Conservation (phyloP, 441 rosid genomes). For the Jatropha podagrica region DNA sequence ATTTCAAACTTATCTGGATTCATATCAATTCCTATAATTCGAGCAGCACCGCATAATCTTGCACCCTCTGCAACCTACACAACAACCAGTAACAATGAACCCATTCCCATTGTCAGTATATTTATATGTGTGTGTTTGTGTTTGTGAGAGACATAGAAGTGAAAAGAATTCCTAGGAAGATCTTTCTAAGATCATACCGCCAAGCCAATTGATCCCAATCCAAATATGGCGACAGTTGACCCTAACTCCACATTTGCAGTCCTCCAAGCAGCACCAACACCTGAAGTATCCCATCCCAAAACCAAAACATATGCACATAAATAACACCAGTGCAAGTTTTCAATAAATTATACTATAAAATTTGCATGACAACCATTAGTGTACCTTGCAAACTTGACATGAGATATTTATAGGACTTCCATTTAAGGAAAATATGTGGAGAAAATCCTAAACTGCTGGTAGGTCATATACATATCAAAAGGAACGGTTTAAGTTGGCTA, state of each 20-base stretch:
- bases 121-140: not conserved
- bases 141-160: not conserved
- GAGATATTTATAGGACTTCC: not conserved
- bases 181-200: constrained; percentile 50
- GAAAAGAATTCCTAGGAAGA: not conserved
- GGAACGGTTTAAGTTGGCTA: too few relatives aligned
- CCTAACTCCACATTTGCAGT: constrained; percentile 81
- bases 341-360: not conserved
- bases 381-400: not conserved
- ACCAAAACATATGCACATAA: not conserved
- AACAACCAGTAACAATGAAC: constrained; percentile 15
- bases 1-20: constrained; percentile 64
- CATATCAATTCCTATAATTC: constrained; percentile 70
- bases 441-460: not conserved
- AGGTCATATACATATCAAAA: not conserved
- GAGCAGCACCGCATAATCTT: constrained; percentile 64
- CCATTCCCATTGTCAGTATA: not conserved
- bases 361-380: not conserved
- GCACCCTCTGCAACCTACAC: constrained; percentile 85
- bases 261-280: constrained; percentile 88
- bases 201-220: constrained; percentile 81
- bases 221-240: constrained; percentile 82
- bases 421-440: not conserved
- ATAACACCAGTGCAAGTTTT: not conserved
- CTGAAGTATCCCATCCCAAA: constrained; percentile 25